Percentiles rank a stretch among this genome's conserved stretches.
phyloP scores from a whole-genome alignment of 2,329 filamentous ascomycete genomes.

The Sordariomycetes sp. region DNA sequence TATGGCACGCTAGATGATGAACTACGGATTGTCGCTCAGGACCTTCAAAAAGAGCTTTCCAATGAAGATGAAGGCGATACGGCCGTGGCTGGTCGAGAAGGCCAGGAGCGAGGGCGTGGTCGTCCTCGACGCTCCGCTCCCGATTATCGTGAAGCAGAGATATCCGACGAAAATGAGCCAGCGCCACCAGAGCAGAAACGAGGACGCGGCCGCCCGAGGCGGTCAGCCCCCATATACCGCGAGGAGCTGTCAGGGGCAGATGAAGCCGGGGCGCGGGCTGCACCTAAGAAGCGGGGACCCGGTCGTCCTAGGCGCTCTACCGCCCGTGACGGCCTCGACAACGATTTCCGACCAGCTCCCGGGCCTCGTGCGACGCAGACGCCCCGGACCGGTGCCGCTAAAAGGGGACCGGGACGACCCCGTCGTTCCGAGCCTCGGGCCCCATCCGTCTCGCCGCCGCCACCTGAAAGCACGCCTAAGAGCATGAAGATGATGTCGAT shows the following conservation, averaged over 20 bases:
- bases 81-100: neutral
- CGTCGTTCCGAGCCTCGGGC: neutral
- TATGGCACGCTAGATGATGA: neutral
- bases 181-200: neutral
- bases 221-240: constrained; percentile 5
- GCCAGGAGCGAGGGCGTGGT: constrained; percentile 5
- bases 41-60: neutral
- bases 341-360: neutral
- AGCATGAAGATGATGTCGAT: constrained; percentile 31
- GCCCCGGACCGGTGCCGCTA: neutral
- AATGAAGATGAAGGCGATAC: neutral
- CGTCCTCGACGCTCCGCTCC: neutral
- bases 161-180: neutral
- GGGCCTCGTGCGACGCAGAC: neutral
- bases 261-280: neutral
- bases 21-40: neutral
- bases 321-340: neutral
- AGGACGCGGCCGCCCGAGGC: constrained; percentile 3
- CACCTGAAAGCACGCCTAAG: neutral
- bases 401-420: neutral
- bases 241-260: neutral
- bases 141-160: neutral
- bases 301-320: constrained; percentile 14
- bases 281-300: neutral
- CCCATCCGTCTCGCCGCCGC: neutral